phyloP scores from a whole-genome alignment of 805 yeast genomes.

The Candida insectorum region DNA sequence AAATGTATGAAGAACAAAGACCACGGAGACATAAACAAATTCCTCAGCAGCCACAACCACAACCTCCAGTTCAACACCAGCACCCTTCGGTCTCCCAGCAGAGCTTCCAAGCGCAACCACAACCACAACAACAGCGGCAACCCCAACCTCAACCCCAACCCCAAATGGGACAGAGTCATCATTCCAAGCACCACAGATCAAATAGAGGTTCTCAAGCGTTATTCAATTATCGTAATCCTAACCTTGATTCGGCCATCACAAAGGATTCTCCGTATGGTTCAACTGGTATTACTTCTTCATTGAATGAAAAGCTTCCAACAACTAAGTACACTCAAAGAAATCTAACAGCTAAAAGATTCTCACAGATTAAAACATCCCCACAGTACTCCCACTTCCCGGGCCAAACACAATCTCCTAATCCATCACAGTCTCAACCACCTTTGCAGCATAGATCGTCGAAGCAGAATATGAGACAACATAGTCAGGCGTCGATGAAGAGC shows the following conservation, averaged over 20 bases:
- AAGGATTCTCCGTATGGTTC: conserved; percentile 13
- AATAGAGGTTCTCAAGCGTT: conserved; percentile 27
- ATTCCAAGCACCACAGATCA: conserved; percentile 1
- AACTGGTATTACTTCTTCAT: conserved; percentile 11
- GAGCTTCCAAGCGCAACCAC: background rate
- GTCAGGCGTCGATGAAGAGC: too few species aligned
- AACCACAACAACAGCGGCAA: background rate
- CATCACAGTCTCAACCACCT: conserved; percentile 1
- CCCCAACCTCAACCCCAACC: background rate
- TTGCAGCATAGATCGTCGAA: too few species aligned
- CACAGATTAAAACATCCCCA: conserved; percentile 12
- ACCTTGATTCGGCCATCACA: conserved; percentile 10
- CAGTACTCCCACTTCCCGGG: too few species aligned
- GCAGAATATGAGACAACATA: too few species aligned
- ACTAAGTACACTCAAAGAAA: conserved; percentile 15
- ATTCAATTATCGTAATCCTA: conserved; percentile 28
- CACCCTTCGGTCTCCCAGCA: background rate
- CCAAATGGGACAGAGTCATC: background rate
- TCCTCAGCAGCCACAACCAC: too few species aligned
- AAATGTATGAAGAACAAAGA: too few species aligned
- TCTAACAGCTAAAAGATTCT: conserved; percentile 14
- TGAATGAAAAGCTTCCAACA: conserved; percentile 11
- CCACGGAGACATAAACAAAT: too few species aligned
- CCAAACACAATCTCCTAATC: background rate
- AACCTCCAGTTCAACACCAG: background rate